phyloP scores from a whole-genome alignment of 73 alveolate genomes.

The Strombidium stylifer region DNA sequence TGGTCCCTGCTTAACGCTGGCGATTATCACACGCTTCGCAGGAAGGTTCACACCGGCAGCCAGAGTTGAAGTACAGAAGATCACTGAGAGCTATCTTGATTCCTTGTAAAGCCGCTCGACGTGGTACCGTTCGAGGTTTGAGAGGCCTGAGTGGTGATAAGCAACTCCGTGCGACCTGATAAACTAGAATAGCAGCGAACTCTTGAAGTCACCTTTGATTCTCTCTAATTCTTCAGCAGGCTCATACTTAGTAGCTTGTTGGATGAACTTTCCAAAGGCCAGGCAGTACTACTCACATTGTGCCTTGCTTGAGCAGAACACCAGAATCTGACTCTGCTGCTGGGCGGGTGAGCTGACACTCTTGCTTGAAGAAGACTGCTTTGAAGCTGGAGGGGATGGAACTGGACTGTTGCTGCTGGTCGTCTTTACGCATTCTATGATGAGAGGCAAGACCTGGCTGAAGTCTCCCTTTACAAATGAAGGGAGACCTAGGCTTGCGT shows the following conservation, averaged over 20 bases:
- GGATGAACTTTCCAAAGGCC: too few species aligned
- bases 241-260: not conserved
- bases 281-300: slow-evolving; percentile 24
- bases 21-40: slow-evolving; percentile 83
- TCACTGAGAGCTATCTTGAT: slow-evolving; percentile 57
- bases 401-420: too few species aligned
- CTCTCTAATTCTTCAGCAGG: not conserved
- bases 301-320: slow-evolving; percentile 21
- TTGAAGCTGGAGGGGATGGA: not conserved
- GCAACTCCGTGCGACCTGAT: slow-evolving; percentile 68
- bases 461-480: too few species aligned
- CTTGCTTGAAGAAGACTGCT: not conserved
- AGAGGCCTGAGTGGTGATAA: slow-evolving; percentile 79
- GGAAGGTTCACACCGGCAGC: slow-evolving; percentile 92
- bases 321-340: slow-evolving; percentile 15
- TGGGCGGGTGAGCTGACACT: not conserved
- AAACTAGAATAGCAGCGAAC: not conserved
- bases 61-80: slow-evolving; percentile 86
- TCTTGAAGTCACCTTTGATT: not conserved
- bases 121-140: slow-evolving; percentile 63
- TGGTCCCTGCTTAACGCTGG: slow-evolving; percentile 35
- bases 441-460: too few species aligned
- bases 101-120: slow-evolving; percentile 65
- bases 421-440: too few species aligned
- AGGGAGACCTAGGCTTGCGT: not conserved